Percentiles rank a stretch among this genome's conserved stretches.
These are phyloP conservation scores for Scheffersomyces quercinus DNA, from an alignment of 1,139 yeast genomes.

Conservation along the genomic window DNA sequence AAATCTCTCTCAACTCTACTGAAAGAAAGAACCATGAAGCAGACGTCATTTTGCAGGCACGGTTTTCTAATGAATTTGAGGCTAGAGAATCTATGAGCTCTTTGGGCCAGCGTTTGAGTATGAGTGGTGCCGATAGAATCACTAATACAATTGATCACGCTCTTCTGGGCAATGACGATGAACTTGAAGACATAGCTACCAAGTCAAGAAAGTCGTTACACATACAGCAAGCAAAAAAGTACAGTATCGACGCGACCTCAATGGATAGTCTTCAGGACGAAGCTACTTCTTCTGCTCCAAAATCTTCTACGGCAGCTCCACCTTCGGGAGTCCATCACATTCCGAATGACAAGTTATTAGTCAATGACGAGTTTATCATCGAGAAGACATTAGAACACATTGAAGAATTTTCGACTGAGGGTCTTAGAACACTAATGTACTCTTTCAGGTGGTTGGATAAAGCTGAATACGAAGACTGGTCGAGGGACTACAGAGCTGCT, in stretches of 20 bases:
- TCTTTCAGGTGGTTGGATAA: slow-evolving; percentile 71
- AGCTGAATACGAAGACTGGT: slow-evolving; percentile 67
- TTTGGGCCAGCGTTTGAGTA: slow-evolving; percentile 33
- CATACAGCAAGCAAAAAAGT: slow-evolving; percentile 58
- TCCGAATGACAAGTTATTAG: slow-evolving; percentile 62
- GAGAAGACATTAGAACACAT: slow-evolving; percentile 87
- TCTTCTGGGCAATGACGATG: slow-evolving; percentile 54
- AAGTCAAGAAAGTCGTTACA: slow-evolving; percentile 66
- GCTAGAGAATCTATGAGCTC: slow-evolving; percentile 30
- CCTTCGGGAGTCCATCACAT: slow-evolving; percentile 23
- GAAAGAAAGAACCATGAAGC: slow-evolving; percentile 81
- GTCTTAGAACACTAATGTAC: slow-evolving; percentile 84
- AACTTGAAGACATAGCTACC: slow-evolving; percentile 58
- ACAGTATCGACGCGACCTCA: slow-evolving; percentile 34
- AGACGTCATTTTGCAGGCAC: slow-evolving; percentile 62
- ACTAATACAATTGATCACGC: slow-evolving; percentile 58
- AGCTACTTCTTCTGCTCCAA: background rate
- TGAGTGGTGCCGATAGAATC: slow-evolving; percentile 21
- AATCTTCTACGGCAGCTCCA: background rate
- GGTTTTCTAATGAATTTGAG: slow-evolving; percentile 36
- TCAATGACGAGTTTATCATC: slow-evolving; percentile 75
- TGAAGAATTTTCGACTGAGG: slow-evolving; percentile 93
- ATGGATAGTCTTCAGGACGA: background rate
- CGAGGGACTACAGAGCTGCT: slow-evolving; percentile 66
- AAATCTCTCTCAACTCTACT: slow-evolving; percentile 58